Evolutionary conservation across 495 filamentous ascomycete genomes (phyloP).

Genomic region (Penicilliopsis zonata): DNA sequence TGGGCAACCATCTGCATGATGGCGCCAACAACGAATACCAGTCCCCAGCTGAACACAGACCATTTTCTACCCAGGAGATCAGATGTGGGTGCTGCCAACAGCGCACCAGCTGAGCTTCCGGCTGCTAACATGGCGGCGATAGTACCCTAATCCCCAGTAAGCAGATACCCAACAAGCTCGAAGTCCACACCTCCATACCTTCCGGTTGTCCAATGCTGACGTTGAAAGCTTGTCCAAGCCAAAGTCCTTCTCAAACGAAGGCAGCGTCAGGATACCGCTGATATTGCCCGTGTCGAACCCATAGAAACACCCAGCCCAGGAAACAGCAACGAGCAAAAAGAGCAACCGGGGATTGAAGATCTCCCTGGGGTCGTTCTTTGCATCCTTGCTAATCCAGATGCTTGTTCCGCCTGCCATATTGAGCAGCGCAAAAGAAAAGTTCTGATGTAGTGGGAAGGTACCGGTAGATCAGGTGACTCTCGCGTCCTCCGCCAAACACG

Average conservation of each 20-base stretch:
- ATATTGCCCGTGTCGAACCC: constrained; percentile 66
- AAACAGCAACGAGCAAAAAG: too few species aligned
- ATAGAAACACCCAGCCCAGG: too few species aligned
- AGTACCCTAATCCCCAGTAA: constrained; percentile 12
- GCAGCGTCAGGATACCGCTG: constrained; percentile 53
- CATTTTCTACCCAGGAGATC: constrained; percentile 44
- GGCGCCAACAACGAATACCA: constrained; percentile 45
- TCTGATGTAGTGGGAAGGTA: too few species aligned
- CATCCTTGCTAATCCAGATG: too few species aligned
- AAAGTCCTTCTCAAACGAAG: constrained; percentile 41
- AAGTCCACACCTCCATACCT: constrained; percentile 7
- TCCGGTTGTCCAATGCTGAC: too few species aligned
- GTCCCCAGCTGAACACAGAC: constrained; percentile 39
- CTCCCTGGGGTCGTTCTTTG: too few species aligned
- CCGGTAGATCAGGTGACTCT: too few species aligned
- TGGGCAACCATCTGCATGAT: constrained; percentile 48
- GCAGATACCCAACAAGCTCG: neutral
- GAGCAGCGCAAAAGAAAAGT: too few species aligned
- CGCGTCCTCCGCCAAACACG: too few species aligned
- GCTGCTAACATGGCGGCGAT: constrained; percentile 60
- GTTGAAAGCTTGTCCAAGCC: constrained; percentile 14
- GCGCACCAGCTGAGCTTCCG: constrained; percentile 56
- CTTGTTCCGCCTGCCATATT: too few species aligned
- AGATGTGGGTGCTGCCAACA: constrained; percentile 42
- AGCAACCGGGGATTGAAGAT: too few species aligned